Evolutionary conservation across 495 filamentous ascomycete species (phyloP).

Genomic region (Neurospora sp.): DNA sequence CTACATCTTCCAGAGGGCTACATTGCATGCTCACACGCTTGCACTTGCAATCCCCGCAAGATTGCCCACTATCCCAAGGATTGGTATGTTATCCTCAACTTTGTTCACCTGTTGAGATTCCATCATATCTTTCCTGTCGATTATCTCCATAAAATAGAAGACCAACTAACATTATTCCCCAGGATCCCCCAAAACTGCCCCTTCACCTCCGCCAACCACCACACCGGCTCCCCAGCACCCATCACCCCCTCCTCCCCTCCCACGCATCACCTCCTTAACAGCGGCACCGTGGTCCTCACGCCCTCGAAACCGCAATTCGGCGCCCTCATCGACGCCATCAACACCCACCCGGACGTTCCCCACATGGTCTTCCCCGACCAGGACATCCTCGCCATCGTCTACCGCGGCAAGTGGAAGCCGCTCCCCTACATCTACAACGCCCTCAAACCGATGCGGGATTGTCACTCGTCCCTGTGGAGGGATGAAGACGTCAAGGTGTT

Average conservation of each 20-base stretch:
- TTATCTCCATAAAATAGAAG: not conserved
- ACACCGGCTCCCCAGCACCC: slow-evolving; percentile 23
- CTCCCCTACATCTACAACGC: slow-evolving; percentile 29
- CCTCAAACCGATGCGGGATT: slow-evolving; percentile 29
- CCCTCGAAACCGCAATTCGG: slow-evolving; percentile 25
- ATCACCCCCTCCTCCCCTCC: slow-evolving; percentile 20
- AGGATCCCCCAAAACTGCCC: slow-evolving; percentile 28
- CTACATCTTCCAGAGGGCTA: slow-evolving; percentile 23
- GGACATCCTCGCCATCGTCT: slow-evolving; percentile 29
- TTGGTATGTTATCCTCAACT: slow-evolving; percentile 8
- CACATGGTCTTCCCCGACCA: slow-evolving; percentile 33
- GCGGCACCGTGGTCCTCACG: slow-evolving; percentile 26
- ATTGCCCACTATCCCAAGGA: slow-evolving; percentile 29
- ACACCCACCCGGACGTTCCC: slow-evolving; percentile 31
- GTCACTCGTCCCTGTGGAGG: slow-evolving; percentile 21
- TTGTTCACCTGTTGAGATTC: not conserved
- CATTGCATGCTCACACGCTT: slow-evolving; percentile 26
- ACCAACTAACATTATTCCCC: not conserved
- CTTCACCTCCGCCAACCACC: slow-evolving; percentile 27
- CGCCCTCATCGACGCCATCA: slow-evolving; percentile 27
- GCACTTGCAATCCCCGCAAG: slow-evolving; percentile 30
- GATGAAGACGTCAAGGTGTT: slow-evolving; percentile 27
- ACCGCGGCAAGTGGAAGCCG: slow-evolving; percentile 28
- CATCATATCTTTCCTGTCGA: not conserved
- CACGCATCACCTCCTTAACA: slow-evolving; percentile 33